Evolutionary conservation across 2,329 filamentous ascomycete genomes (phyloP).

Genomic region (Alternaria conjuncta): DNA sequence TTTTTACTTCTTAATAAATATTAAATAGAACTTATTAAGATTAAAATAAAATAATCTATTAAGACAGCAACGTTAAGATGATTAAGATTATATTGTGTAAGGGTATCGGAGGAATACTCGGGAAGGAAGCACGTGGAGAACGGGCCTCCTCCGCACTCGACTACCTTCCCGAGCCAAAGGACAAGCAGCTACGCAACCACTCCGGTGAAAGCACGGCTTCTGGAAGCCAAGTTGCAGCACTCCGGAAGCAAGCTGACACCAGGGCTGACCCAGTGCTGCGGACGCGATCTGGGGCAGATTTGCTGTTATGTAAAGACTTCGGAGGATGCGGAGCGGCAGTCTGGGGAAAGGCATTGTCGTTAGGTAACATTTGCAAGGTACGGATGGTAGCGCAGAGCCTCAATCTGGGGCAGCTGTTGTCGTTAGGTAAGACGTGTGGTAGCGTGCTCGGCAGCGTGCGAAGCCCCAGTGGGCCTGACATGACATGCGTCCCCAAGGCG

Average conservation of each 20-base stretch:
- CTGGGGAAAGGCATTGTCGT: constrained; percentile 3
- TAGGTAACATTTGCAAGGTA: constrained; percentile 6
- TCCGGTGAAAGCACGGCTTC: neutral
- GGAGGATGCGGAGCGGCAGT: constrained; percentile 1
- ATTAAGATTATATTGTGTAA: too few relatives aligned
- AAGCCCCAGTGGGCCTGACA: neutral
- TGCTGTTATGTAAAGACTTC: constrained; percentile 7
- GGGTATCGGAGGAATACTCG: neutral
- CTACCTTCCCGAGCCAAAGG: neutral
- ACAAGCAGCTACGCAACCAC: neutral
- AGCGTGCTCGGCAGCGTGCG: constrained; percentile 1
- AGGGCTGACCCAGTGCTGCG: constrained; percentile 7
- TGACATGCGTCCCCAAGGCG: neutral
- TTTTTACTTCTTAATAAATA: too few relatives aligned
- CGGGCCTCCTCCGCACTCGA: neutral
- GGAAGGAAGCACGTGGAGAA: constrained; percentile 1
- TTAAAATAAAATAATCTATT: too few relatives aligned
- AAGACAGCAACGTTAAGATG: too few relatives aligned
- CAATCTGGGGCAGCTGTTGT: constrained; percentile 5
- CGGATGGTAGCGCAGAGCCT: constrained; percentile 1
- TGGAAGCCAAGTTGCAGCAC: constrained; percentile 1
- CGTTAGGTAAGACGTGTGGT: constrained; percentile 9
- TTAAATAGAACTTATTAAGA: too few relatives aligned
- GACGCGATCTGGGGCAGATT: constrained; percentile 10
- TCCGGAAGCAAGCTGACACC: neutral